Conservation (phyloP, 2,329 filamentous ascomycete genomes). For the Pseudogymnoascus sp. region DNA sequence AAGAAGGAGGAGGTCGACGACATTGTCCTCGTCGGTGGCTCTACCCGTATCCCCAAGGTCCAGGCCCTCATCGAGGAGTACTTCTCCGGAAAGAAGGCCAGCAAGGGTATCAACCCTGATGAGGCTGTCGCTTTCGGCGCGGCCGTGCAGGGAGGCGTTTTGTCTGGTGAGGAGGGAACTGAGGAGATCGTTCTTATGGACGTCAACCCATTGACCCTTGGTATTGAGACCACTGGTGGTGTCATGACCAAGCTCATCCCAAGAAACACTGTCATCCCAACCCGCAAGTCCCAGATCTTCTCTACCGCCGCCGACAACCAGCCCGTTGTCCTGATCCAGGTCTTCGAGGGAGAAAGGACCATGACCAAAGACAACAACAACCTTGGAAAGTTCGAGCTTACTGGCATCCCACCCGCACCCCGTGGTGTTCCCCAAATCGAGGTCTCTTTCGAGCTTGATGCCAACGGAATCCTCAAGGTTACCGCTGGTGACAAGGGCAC, state of each 20-base stretch:
- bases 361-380: constrained; percentile 83
- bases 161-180: constrained; percentile 80
- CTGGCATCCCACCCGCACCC: constrained; percentile 87
- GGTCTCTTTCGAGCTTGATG: constrained; percentile 94
- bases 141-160: constrained; percentile 91
- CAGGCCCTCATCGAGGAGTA: constrained; percentile 90
- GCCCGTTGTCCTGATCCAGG: constrained; percentile 89
- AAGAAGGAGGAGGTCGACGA: constrained; percentile 94
- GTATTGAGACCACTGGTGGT: constrained; percentile 95
- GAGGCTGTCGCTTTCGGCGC: constrained; percentile 98
- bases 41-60: constrained; percentile 98
- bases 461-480: constrained; percentile 97
- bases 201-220: constrained; percentile 90
- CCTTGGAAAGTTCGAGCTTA: constrained; percentile 97
- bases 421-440: constrained; percentile 98
- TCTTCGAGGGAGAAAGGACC: constrained; percentile 87
- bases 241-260: constrained; percentile 97
- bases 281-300: constrained; percentile 97
- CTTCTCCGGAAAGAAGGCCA: constrained; percentile 92
- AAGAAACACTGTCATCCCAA: constrained; percentile 90
- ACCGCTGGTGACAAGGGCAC: constrained; percentile 96
- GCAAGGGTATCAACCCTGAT: constrained; percentile 99
- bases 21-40: constrained; percentile 96
- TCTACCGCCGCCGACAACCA: constrained; percentile 96
- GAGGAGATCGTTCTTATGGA: constrained; percentile 88